Evolutionary conservation across 805 yeast species (phyloP), one percentile per base, ranked within the genome.

Genomic region (Candida ovalis): DNA sequence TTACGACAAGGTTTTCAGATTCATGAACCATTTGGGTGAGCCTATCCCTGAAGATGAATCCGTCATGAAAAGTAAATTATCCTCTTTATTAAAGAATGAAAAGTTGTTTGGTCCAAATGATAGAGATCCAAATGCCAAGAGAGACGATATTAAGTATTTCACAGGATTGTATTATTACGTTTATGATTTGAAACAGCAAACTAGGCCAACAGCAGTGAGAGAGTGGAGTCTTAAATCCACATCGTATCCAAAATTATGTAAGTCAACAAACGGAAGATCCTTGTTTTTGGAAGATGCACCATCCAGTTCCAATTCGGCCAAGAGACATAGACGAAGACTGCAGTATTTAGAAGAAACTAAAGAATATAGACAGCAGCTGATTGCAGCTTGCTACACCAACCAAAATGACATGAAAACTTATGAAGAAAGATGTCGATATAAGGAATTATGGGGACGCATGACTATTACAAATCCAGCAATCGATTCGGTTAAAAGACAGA

Each of bases 141-240:
- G 96, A 48, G 96, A 88, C 57, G 97, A 92, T 62, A 78, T 86
- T 59, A 83, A 84, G 60, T 87, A 87, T 63, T 88, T 94, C 65
- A 82, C 82, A 44, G 82, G 84, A 35, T 80, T 84, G 6, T 89
- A 83, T 66, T 70, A 89, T 24, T 82, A 85, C 54, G 84, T 89
- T 35, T 92, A 85, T 68, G 99, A 94, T 60, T 72, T 86, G 23
- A 76, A 82, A 53, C 91, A 87, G 57, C 77, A 76, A 22, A 83
- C 84, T 52, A 79, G 96, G 47, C 97, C 98, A 0, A 78, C 89
- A 5, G 82, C 91, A 10, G 72, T 82, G 6, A 76, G 91, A 57
- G 98, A 94, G 66, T 94, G 96, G 96, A 52, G 58, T 7, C 50
- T 60, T 15, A 74, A 72, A 58, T 54, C 69, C 46, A 69, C 70